These are phyloP conservation scores for Rhynchospora breviuscula DNA, from an alignment of 176 grass and related monocot species.

Conservation along the genomic window DNA sequence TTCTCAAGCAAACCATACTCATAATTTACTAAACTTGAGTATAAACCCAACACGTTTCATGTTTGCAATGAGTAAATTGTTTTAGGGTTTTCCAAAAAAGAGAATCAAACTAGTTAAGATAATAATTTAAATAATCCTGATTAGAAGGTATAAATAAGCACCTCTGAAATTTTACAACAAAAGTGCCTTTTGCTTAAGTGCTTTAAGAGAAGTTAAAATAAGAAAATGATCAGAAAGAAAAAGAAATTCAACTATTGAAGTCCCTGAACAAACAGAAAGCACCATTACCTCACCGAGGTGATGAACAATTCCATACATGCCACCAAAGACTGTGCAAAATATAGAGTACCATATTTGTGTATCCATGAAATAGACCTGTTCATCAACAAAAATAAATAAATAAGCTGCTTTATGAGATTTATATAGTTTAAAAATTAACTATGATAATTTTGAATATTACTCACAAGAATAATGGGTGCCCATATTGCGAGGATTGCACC, in stretches of 20 bases:
- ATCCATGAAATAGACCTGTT: constrained; percentile 99
- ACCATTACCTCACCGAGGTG: constrained; percentile 91
- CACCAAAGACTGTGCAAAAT: constrained; percentile 97
- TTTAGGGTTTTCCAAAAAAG: neutral
- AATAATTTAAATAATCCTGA: neutral
- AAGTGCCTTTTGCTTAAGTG: too few relatives aligned
- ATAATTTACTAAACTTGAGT: neutral
- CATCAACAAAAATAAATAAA: constrained; percentile 14
- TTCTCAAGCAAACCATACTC: neutral
- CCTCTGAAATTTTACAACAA: neutral
- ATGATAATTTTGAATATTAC: constrained; percentile 25
- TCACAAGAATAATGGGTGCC: constrained; percentile 81
- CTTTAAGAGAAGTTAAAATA: too few relatives aligned
- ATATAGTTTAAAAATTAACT: constrained; percentile 15
- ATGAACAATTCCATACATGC: constrained; percentile 86
- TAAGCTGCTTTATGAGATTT: constrained; percentile 18
- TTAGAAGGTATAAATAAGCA: neutral
- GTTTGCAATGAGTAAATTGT: neutral
- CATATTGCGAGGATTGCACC: constrained; percentile 93
- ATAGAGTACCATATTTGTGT: constrained; percentile 99
- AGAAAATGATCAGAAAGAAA: neutral
- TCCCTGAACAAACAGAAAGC: neutral
- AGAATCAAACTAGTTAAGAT: neutral
- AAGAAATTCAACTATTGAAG: neutral
- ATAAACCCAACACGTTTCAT: neutral